These are phyloP conservation scores for Daldinia sp. DNA, from an alignment of 2,329 filamentous ascomycete species.

Conservation along the genomic window DNA sequence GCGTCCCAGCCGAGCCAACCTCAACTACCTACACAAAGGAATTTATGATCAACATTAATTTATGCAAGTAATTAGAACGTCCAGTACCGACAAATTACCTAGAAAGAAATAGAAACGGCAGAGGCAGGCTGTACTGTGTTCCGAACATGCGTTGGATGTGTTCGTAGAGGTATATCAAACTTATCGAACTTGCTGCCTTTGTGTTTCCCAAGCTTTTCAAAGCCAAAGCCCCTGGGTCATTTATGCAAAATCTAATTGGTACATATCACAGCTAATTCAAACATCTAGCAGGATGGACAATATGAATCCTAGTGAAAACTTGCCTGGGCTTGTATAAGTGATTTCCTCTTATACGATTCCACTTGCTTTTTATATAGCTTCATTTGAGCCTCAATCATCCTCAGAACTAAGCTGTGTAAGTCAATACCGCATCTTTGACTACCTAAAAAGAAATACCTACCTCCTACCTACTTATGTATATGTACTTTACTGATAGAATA, in stretches of 20 bases:
- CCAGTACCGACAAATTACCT: background rate
- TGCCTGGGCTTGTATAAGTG: conserved; percentile 9
- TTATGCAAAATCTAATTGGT: conserved; percentile 11
- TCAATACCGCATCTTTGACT: background rate
- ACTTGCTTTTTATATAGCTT: background rate
- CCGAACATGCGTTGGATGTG: conserved; percentile 1
- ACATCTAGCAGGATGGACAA: conserved; percentile 23
- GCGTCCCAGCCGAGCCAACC: background rate
- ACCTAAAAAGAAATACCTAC: background rate
- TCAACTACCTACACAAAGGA: conserved; percentile 6
- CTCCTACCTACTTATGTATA: background rate
- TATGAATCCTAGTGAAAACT: conserved; percentile 11
- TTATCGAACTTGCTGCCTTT: conserved; percentile 17
- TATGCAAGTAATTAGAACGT: background rate
- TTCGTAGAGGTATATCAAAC: conserved; percentile 26
- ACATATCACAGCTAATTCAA: conserved; percentile 3
- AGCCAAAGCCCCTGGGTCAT: conserved; percentile 12
- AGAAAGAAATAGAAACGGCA: background rate
- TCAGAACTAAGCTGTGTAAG: background rate
- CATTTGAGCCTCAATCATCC: conserved; percentile 2
- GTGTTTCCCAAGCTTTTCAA: conserved; percentile 10
- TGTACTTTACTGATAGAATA: background rate
- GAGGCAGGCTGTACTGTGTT: conserved; percentile 2
- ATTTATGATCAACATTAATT: background rate
- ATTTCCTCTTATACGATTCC: background rate